A percentile compares a stretch with the other conserved stretches of the same genome.
Conservation (phyloP, 2,329 filamentous ascomycete species). For the Penicillium sp. region DNA sequence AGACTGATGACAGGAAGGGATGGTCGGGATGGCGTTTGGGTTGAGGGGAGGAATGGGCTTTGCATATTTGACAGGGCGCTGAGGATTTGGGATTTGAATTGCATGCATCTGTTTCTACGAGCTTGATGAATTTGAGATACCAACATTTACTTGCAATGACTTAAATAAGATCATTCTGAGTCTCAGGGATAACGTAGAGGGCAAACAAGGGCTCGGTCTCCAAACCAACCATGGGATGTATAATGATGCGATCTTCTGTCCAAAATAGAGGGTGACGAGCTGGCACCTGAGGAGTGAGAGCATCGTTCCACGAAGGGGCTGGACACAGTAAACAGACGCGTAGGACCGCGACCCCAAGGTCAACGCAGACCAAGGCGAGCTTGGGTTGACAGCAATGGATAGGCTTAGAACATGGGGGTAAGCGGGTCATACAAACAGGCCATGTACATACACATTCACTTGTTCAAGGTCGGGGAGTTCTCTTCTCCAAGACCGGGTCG, state of each 20-base stretch:
- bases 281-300: neutral
- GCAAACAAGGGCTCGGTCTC: no score
- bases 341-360: no score
- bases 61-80: constrained; percentile 22
- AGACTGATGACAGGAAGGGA: constrained; percentile 25
- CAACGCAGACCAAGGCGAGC: neutral
- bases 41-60: constrained; percentile 20
- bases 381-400: no score
- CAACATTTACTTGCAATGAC: constrained; percentile 8
- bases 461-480: constrained; percentile 12
- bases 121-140: constrained; percentile 19
- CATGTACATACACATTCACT: no score
- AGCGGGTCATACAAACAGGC: no score
- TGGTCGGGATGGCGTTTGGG: neutral
- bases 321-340: neutral
- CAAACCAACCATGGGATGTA: neutral
- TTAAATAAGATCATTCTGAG: neutral
- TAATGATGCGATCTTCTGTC: neutral
- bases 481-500: constrained; percentile 45
- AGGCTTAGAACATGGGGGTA: no score
- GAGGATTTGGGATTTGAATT: constrained; percentile 14
- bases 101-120: constrained; percentile 18
- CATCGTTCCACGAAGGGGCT: neutral
- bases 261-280: neutral
- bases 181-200: no score